phyloP scores from a whole-genome alignment of 2,329 filamentous ascomycete species.

The Calonectria pauciramosa region DNA sequence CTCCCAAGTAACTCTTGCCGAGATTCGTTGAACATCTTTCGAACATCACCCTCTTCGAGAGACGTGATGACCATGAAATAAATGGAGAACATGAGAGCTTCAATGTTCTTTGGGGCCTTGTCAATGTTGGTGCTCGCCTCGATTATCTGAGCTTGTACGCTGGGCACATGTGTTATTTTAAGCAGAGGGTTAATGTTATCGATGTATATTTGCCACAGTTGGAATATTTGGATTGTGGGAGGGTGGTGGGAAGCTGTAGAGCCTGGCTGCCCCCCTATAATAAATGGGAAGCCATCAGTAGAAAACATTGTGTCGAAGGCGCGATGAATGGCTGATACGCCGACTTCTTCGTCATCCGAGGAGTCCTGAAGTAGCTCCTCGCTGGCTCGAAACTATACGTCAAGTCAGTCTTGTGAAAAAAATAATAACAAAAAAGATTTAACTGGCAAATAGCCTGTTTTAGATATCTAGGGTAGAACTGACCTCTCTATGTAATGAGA shows the following conservation, averaged over 20 bases:
- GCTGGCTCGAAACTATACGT: constrained; percentile 62
- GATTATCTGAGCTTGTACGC: constrained; percentile 74
- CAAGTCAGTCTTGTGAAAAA: constrained; percentile 15
- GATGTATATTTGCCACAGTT: constrained; percentile 78
- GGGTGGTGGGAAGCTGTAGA: constrained; percentile 66
- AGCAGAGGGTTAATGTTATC: constrained; percentile 78
- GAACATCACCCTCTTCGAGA: constrained; percentile 69
- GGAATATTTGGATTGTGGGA: constrained; percentile 70
- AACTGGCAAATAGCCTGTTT: not conserved
- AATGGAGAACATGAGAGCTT: constrained; percentile 78
- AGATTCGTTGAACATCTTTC: constrained; percentile 65
- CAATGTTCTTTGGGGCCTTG: constrained; percentile 68
- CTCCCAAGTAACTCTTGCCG: constrained; percentile 64
- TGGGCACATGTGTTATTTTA: constrained; percentile 77
- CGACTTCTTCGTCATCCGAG: constrained; percentile 69
- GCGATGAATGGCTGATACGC: constrained; percentile 68
- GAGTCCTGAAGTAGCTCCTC: constrained; percentile 66
- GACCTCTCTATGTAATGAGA: constrained; percentile 67
- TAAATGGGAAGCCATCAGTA: constrained; percentile 70
- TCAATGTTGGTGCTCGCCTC: constrained; percentile 70
- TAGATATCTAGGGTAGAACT: constrained; percentile 19
- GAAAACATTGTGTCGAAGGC: constrained; percentile 73
- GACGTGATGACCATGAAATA: constrained; percentile 72
- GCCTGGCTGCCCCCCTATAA: constrained; percentile 60
- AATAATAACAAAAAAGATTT: not conserved